phyloP scores from a whole-genome alignment of 257 asterid species.

The Salvia splendens region DNA sequence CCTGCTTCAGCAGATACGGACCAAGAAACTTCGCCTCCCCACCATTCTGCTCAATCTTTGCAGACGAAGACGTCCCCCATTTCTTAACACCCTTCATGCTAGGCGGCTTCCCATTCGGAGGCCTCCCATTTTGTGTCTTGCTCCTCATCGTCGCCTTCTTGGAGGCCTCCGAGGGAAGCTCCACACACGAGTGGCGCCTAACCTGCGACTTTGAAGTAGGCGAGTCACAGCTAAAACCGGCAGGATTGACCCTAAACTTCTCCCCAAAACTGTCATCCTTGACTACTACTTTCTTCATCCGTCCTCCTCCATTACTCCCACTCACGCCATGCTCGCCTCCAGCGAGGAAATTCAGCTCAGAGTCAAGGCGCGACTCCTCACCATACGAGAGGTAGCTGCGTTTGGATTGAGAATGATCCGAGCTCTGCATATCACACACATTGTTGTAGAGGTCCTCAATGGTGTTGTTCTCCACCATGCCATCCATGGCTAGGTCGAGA shows the following conservation, averaged over 20 bases:
- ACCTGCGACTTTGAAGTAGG: background rate
- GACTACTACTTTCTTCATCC: constrained; percentile 16
- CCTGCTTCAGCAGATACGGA: constrained; percentile 81
- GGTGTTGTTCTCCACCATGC: constrained; percentile 42
- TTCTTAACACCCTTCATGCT: constrained; percentile 38
- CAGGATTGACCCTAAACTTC: constrained; percentile 21
- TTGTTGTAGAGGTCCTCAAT: constrained; percentile 76
- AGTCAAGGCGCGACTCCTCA: constrained; percentile 85
- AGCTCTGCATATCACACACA: constrained; percentile 89
- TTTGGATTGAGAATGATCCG: constrained; percentile 78
- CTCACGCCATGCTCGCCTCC: constrained; percentile 60
- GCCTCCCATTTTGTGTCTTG: constrained; percentile 55
- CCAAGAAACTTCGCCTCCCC: constrained; percentile 60
- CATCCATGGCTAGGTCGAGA: constrained; percentile 64
- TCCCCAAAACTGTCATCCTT: constrained; percentile 33
- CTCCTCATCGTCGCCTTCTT: constrained; percentile 37
- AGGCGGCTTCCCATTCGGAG: constrained; percentile 50
- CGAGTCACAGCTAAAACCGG: constrained; percentile 32
- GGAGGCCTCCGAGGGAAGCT: constrained; percentile 34
- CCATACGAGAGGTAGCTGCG: constrained; percentile 77
- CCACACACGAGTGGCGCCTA: constrained; percentile 32
- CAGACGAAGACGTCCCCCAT: constrained; percentile 39
- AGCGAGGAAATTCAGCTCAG: constrained; percentile 75
- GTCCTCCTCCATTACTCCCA: constrained; percentile 34
- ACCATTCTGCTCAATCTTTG: constrained; percentile 43